phyloP scores from a whole-genome alignment of 768 basidiomycete genomes.

The Coprinellus micaceus region DNA sequence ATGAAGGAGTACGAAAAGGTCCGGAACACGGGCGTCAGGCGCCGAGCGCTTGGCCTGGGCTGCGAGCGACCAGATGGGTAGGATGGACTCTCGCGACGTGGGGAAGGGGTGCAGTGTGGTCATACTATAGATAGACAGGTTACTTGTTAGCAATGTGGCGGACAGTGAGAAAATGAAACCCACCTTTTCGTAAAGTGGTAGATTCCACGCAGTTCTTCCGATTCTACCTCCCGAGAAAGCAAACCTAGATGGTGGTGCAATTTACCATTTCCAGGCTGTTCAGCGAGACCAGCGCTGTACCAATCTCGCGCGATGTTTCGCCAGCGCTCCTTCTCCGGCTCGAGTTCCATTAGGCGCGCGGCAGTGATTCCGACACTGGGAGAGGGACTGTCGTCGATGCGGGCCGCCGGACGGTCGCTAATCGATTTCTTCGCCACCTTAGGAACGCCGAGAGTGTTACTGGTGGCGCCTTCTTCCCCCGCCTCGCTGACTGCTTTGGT shows the following conservation, averaged over 20 bases:
- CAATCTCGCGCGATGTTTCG: conserved; percentile 84
- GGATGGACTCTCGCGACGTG: conserved; percentile 84
- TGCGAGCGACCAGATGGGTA: conserved; percentile 80
- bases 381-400: conserved; percentile 61
- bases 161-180: conserved; percentile 18
- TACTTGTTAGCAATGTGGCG: background rate
- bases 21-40: conserved; percentile 69
- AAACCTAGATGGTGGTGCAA: conserved; percentile 92
- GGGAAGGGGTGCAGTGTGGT: conserved; percentile 86
- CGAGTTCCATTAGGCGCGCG: conserved; percentile 76
- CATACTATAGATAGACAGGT: conserved; percentile 63
- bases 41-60: conserved; percentile 69
- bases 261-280: conserved; percentile 91
- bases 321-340: conserved; percentile 93
- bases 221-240: conserved; percentile 77
- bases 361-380: conserved; percentile 86
- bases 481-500: conserved; percentile 52
- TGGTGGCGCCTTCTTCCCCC: conserved; percentile 23
- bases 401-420: conserved; percentile 47
- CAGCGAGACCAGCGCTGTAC: conserved; percentile 84
- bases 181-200: conserved; percentile 97
- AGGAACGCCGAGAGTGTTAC: conserved; percentile 15
- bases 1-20: conserved; percentile 88
- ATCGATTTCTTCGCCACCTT: conserved; percentile 34
- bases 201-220: conserved; percentile 77